Base-by-base conservation (phyloP, 495 filamentous ascomycete genomes). In the Apiosordaria backusii region DNA sequence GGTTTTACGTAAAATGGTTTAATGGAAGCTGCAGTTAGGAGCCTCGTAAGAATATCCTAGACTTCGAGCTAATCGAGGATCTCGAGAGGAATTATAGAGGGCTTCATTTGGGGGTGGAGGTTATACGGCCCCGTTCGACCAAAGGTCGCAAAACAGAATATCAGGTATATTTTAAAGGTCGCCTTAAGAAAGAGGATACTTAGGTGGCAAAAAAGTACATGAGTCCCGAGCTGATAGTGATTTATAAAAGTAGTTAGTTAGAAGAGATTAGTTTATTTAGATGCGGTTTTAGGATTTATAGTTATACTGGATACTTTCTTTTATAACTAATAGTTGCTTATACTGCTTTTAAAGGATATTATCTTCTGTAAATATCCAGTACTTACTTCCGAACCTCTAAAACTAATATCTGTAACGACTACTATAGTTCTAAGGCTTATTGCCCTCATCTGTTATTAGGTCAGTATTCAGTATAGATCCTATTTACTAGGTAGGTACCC, bases 101-200 rank as follows among this genome's bases (percentile, higher is more conserved):
- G 50, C 50, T 53, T 53, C 16, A 53, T 53, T 53, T 53, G 15
- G 15, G 15, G 50, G 50, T 53, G 50, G 50, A 53, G 50, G 15
- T 53, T 53, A 53, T 53, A 53, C 50, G 50, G 50, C 50, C 50
- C 50, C 50, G 50, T 53, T 53, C 15, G 15, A 53, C 15, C 16
- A 53, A 53, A 53, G 19, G 50, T 53, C 19, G 50, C 16, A 53
- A 53, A 53, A 53, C 19, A 53, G 50, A 53, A 53, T 53, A 53
- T 53, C 50, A 21, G 50, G 19, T 53, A 53, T 53, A 53, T 53
- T 53, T 53, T 53, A 53, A 53, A 53, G 50, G 50, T 53, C 50
- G 50, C 50, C 15, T 21, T 53, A 21, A 53, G 15, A 18, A 53
- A 53, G 15, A 53, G 50, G 50, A 53, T 53, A 53, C 16, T 53